A percentile compares a stretch with the other conserved stretches of the same genome.
These are phyloP conservation scores for Trichoderma cornu-damae DNA, from an alignment of 2,329 filamentous ascomycete genomes.

Conservation along the genomic window DNA sequence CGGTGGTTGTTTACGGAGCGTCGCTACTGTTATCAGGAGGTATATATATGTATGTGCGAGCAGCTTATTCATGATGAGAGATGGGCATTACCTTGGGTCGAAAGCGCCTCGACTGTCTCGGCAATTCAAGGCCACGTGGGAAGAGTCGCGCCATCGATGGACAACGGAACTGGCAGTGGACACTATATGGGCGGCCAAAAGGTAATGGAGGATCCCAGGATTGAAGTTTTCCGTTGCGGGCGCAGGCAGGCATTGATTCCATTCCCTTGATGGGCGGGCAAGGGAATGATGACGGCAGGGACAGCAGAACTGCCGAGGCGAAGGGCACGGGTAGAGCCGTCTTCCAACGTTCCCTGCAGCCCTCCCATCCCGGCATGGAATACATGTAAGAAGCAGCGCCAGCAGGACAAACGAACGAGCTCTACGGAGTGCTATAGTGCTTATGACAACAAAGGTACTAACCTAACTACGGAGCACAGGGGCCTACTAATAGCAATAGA, in stretches of 20 bases:
- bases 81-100: neutral
- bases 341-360: slow-evolving; percentile 3
- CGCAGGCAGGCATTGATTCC: neutral
- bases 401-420: too few relatives aligned
- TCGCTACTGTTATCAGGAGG: neutral
- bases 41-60: neutral
- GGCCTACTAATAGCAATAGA: too few relatives aligned
- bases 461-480: too few relatives aligned
- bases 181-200: neutral
- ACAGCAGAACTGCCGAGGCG: slow-evolving; percentile 3
- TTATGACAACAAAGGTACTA: too few relatives aligned
- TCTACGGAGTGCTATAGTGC: too few relatives aligned
- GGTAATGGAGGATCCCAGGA: neutral
- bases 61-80: neutral
- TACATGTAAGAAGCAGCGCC: neutral
- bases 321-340: slow-evolving; percentile 9
- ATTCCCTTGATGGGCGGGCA: neutral
- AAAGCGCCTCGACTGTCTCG: neutral
- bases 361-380: neutral
- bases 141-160: slow-evolving; percentile 7
- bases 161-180: neutral
- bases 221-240: neutral
- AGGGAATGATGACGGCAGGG: neutral
- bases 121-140: slow-evolving; percentile 7
- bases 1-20: neutral